Evolutionary conservation across 2,329 filamentous ascomycete genomes (phyloP).

Genomic region (Aureobasidium sp.): DNA sequence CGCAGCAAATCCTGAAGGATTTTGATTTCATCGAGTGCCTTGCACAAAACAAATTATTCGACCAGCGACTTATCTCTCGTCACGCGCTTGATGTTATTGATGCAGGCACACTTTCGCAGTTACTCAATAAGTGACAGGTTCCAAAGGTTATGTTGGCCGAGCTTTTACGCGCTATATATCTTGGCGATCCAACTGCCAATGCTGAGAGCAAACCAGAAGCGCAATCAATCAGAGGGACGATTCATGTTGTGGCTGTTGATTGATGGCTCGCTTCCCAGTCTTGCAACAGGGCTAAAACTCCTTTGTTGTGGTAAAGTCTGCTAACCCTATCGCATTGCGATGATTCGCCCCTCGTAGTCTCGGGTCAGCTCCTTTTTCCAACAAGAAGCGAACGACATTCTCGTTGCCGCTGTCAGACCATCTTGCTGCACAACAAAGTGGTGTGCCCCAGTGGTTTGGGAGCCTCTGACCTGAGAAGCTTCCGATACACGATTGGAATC

Average conservation of each 20-base stretch:
- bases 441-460: too few relatives aligned
- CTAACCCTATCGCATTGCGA: not conserved
- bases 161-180: not conserved
- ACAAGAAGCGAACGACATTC: not conserved
- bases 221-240: not conserved
- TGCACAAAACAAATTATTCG: not conserved
- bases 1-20: not conserved
- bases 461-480: too few relatives aligned
- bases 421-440: not conserved
- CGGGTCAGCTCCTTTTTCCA: not conserved
- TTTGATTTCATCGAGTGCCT: not conserved
- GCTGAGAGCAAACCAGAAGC: too few relatives aligned
- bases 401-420: not conserved
- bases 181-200: not conserved
- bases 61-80: too few relatives aligned
- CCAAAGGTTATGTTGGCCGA: not conserved
- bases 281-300: not conserved
- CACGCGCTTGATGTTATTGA: not conserved
- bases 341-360: not conserved
- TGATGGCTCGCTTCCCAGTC: not conserved
- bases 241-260: not conserved
- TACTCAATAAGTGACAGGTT: not conserved
- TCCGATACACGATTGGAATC: too few relatives aligned
- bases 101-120: not conserved
- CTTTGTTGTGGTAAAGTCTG: not conserved